phyloP scores from a whole-genome alignment of 345 rosid species.

The Eucalyptus rudis region DNA sequence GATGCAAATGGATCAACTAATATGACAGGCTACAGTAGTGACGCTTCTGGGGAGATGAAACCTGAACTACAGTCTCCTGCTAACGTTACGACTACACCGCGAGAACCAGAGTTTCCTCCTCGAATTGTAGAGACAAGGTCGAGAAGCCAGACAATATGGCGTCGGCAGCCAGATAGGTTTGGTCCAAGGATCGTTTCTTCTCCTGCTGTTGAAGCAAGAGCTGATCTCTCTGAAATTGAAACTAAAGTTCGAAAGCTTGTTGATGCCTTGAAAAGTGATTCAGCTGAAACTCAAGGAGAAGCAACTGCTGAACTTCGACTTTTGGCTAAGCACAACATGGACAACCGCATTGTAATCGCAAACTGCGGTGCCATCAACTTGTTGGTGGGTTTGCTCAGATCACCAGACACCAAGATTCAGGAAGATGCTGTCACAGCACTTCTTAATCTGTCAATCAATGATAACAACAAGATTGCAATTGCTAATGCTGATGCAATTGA shows the following conservation, averaged over 20 bases:
- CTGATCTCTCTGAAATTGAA: constrained; percentile 75
- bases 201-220: constrained; percentile 43
- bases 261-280: constrained; percentile 48
- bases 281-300: constrained; percentile 46
- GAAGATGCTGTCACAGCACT: constrained; percentile 85
- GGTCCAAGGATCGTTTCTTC: constrained; percentile 65
- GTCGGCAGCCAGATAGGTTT: constrained; percentile 65
- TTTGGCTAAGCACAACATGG: constrained; percentile 71
- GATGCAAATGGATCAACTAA: constrained; percentile 54
- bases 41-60: constrained; percentile 71
- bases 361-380: constrained; percentile 54
- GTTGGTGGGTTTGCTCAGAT: constrained; percentile 49
- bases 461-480: constrained; percentile 64
- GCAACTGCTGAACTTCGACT: constrained; percentile 49
- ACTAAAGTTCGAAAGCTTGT: constrained; percentile 51
- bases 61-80: constrained; percentile 28
- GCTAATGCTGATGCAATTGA: constrained; percentile 64
- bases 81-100: constrained; percentile 16
- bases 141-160: constrained; percentile 54
- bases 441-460: constrained; percentile 76
- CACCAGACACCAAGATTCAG: constrained; percentile 43
- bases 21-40: constrained; percentile 52
- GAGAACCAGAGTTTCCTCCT: constrained; percentile 49
- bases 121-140: constrained; percentile 44
- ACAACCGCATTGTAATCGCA: constrained; percentile 70